Evolutionary conservation across 2,329 filamentous ascomycete genomes (phyloP), one percentile per base, ranked within the genome.

Genomic region (Lasiodiplodia sp.): DNA sequence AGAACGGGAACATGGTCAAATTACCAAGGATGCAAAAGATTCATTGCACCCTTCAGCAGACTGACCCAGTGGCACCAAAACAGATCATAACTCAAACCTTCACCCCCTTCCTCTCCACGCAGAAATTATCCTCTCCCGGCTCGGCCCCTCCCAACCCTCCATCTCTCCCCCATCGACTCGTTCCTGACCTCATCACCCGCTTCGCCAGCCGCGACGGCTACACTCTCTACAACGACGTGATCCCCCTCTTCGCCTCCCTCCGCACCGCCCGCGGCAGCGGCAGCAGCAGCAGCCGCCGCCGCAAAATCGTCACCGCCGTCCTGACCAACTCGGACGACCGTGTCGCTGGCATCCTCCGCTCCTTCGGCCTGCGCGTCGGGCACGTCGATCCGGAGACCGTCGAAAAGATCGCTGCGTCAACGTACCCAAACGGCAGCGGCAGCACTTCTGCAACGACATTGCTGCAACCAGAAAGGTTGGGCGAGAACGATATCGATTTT

Each of bases 241-340:
- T 81, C 2, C 76, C 79, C 0, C 80, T 86, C 12, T 81, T 90
- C 28, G 69, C 76, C 21, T 75, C 75, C 18, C 70, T 89, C 4
- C 78, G 79, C 10, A 68, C 73, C 6, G 44, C 51, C 60, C 34
- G n/a, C 2, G 23, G 12, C 44, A 28, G 5, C 23, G 4, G 8
- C 38, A 21, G 38, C 14, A 16, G 23, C 23, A 23, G 5, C 14
- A 44, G 58, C 34, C 11, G 31, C 38, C 12, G 66, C 56, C 2
- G 21, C 83, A 82, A 73, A 14, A 80, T 84, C 4, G 78, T 87
- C 1, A 78, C 88, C 5, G 88, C 88, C 31, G 80, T 90, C 6
- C 82, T 91, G 63, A 88, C 87, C 12, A 91, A 91, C 74, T 90
- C 88, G 0, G 88, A 91, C 71, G 83, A 87, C 73, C 81, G 88